These are phyloP conservation scores for Colletotrichum lupini DNA, from an alignment of 2,329 filamentous ascomycete genomes.

Conservation along the genomic window DNA sequence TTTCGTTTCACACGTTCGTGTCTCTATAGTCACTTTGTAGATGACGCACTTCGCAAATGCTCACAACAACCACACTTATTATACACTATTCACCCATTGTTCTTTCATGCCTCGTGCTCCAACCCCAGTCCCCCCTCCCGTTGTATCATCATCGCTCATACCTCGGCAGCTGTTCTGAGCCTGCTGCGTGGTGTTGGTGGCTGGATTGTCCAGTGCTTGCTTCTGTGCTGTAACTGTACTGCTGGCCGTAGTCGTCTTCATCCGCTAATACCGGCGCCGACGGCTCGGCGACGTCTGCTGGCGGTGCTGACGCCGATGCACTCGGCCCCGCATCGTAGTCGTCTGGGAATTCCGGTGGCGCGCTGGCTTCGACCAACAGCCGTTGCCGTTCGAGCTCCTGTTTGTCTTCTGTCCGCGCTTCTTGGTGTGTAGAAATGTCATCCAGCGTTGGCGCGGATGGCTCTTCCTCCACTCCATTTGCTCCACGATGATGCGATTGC, in stretches of 20 bases:
- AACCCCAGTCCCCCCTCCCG: not conserved
- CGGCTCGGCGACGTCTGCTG: slow-evolving; percentile 50
- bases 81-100: slow-evolving; percentile 30
- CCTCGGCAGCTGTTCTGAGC: slow-evolving; percentile 46
- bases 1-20: slow-evolving; percentile 22
- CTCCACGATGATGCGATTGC: slow-evolving; percentile 37
- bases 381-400: slow-evolving; percentile 78
- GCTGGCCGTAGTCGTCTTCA: slow-evolving; percentile 61
- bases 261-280: slow-evolving; percentile 70
- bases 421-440: slow-evolving; percentile 48
- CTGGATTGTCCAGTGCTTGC: slow-evolving; percentile 16
- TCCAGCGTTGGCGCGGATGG: slow-evolving; percentile 60
- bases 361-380: slow-evolving; percentile 72
- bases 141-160: slow-evolving; percentile 45
- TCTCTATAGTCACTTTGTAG: slow-evolving; percentile 32
- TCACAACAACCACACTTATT: slow-evolving; percentile 27
- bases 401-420: slow-evolving; percentile 74
- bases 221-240: slow-evolving; percentile 39
- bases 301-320: slow-evolving; percentile 45
- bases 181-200: slow-evolving; percentile 18
- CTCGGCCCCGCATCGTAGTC: slow-evolving; percentile 56
- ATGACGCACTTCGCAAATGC: slow-evolving; percentile 30
- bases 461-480: slow-evolving; percentile 42
- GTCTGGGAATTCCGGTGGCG: slow-evolving; percentile 68
- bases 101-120: slow-evolving; percentile 14